A percentile compares a stretch with the other conserved stretches of the same genome.
Conservation (phyloP, 2,329 filamentous ascomycete genomes). For the Beauveria australis region DNA sequence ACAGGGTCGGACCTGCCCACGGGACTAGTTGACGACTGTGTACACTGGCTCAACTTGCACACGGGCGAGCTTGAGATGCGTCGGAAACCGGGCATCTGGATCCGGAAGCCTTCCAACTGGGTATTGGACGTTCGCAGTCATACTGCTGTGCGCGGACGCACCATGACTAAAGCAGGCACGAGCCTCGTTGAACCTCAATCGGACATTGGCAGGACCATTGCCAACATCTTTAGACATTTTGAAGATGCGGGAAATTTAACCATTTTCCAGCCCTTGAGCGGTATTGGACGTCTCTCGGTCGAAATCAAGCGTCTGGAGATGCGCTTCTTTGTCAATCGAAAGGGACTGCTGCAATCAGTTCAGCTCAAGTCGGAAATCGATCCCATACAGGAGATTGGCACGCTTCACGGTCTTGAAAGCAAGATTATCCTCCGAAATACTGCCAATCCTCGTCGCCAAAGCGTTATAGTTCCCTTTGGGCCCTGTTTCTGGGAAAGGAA, state of each 20-base stretch:
- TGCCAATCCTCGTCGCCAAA: constrained; percentile 32
- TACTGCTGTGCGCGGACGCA: constrained; percentile 7
- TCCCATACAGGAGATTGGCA: constrained; percentile 49
- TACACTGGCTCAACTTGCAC: constrained; percentile 51
- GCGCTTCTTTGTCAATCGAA: constrained; percentile 40
- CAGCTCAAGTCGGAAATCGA: constrained; percentile 47
- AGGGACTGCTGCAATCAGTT: constrained; percentile 33
- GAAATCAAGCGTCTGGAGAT: constrained; percentile 47
- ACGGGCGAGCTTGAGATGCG: constrained; percentile 41
- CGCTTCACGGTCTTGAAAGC: constrained; percentile 49
- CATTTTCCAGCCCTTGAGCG: constrained; percentile 28
- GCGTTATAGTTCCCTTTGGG: constrained; percentile 47
- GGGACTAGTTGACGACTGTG: constrained; percentile 40
- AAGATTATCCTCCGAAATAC: constrained; percentile 48
- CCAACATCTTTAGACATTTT: constrained; percentile 37
- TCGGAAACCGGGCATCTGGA: constrained; percentile 28
- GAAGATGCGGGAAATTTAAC: constrained; percentile 16
- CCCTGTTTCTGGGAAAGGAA: constrained; percentile 18
- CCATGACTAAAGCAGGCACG: neutral
- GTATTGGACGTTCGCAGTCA: constrained; percentile 20
- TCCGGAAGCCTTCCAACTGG: constrained; percentile 22
- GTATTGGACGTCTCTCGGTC: constrained; percentile 27
- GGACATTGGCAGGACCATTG: constrained; percentile 28
- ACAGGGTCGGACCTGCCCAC: constrained; percentile 40
- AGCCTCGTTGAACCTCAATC: constrained; percentile 42